Conservation (phyloP, 108 stramenopile genomes). For the Chaetoceros muelleri region DNA sequence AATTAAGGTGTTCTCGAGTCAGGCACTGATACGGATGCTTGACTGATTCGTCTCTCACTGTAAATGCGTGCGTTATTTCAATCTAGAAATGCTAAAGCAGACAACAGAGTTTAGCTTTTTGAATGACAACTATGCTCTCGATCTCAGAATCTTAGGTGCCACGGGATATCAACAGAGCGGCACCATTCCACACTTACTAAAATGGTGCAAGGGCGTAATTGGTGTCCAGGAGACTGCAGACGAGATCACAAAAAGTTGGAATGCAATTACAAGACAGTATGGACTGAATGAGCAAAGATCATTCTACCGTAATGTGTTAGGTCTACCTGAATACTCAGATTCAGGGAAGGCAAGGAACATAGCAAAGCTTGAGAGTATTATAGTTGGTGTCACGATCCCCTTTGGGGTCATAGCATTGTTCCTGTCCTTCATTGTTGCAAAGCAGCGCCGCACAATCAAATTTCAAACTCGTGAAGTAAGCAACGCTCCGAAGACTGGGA, state of each 20-base stretch:
- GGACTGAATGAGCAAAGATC: constrained; percentile 4
- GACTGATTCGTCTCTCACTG: too few species aligned
- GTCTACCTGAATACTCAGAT: constrained; percentile 2
- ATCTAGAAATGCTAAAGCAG: constrained; percentile 1
- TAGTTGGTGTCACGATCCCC: not conserved
- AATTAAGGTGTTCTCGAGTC: too few species aligned
- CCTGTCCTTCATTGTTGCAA: constrained; percentile 1
- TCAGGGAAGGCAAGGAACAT: not conserved
- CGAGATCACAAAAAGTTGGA: constrained; percentile 5
- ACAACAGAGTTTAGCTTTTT: constrained; percentile 7
- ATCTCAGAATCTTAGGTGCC: constrained; percentile 7
- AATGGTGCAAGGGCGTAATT: constrained; percentile 3
- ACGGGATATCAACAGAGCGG: constrained; percentile 3
- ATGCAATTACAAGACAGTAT: constrained; percentile 1
- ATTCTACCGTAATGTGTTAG: constrained; percentile 2
- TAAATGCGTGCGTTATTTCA: too few species aligned
- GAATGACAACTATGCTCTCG: constrained; percentile 5
- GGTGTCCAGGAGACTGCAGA: constrained; percentile 1
- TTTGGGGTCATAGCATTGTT: not conserved
- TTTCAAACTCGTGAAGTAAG: constrained; percentile 1
- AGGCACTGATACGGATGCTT: too few species aligned
- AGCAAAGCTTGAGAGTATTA: not conserved
- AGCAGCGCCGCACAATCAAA: constrained; percentile 8
- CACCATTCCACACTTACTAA: constrained; percentile 6
- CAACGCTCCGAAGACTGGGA: constrained; percentile 11